Evolutionary conservation across 805 yeast genomes (phyloP), one percentile per base, ranked within the genome.

Genomic region (Metschnikowia lachancei): DNA sequence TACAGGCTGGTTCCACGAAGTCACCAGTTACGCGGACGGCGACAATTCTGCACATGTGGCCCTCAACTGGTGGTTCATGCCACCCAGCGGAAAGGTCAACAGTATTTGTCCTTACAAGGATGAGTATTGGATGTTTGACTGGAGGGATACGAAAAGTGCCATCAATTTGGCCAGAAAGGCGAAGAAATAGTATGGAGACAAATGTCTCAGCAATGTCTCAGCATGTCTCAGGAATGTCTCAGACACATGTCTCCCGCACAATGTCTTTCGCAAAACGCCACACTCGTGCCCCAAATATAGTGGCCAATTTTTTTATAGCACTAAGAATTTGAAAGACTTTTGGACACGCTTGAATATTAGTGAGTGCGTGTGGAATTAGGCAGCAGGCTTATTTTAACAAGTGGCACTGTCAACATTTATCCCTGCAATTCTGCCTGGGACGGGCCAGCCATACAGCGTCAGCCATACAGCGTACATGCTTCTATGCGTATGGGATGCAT

Each of bases 1-100:
- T 0, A 77, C 86, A 1, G 90, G 92, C 2, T 85, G 91, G 91
- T 85, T 85, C 57, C 92, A 85, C 60, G 92, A 85, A 60, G 92
- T 85, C 2, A 77, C 87, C 1, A 82, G 87, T 9, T 82, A 70
- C 60, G 83, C 83, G 2, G 61, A 59, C 9, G 53, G 49, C 6
- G 60, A 54, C 13, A 58, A 57, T 24, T 39, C 54, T 10, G 64
- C 72, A 2, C 92, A 85, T 56, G 69, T 78, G 30, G 90, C 91
- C 0, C 56, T 84, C 10, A 85, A 85, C 58, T 85, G 85, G 63
- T 85, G 92, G 92, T 83, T 79, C 58, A 70, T 79, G 7, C 88
- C 91, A 4, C 88, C 89, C 0, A 72, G 73, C 37, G 71, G 70
- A 0, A 42, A 48, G 1, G 40, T 58, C 8, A 40, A 54, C 1